Conservation (phyloP, 257 asterid species). For the Solanum acaule region DNA sequence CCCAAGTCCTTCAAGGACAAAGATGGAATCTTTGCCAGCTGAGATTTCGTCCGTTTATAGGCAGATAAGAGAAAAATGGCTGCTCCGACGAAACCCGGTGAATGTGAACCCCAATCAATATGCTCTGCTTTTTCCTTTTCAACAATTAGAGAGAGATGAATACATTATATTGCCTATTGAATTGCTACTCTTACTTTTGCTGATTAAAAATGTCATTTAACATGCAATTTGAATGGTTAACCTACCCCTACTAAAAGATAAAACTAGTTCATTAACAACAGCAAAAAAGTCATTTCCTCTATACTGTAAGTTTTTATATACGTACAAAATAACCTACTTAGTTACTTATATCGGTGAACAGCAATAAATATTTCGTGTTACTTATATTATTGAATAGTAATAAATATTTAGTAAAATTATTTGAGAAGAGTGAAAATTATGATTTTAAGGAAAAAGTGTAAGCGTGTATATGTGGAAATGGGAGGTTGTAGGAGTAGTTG, state of each 20-base stretch:
- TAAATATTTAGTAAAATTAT: no score
- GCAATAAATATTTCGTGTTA: no score
- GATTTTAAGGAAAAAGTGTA: not conserved
- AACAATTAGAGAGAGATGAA: not conserved
- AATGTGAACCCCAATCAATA: no score
- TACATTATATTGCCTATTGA: no score
- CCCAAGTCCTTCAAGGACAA: not conserved
- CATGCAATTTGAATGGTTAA: not conserved
- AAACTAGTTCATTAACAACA: not conserved
- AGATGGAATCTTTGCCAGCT: slow-evolving; percentile 33
- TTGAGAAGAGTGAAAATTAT: no score
- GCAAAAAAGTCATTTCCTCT: not conserved
- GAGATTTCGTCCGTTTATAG: slow-evolving; percentile 39
- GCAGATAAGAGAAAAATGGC: slow-evolving; percentile 2
- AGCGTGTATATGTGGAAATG: no score
- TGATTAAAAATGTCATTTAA: not conserved
- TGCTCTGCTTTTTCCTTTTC: not conserved
- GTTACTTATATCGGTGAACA: no score
- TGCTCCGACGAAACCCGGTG: not conserved
- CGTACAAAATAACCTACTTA: no score
- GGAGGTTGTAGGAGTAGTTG: no score
- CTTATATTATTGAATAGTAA: no score
- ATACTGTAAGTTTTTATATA: no score
- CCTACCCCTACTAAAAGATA: not conserved
- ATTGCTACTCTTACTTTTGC: not conserved